Evolutionary conservation across 2,329 filamentous ascomycete genomes (phyloP), one percentile per base, ranked within the genome.

Genomic region (Epichloe gansuensis): DNA sequence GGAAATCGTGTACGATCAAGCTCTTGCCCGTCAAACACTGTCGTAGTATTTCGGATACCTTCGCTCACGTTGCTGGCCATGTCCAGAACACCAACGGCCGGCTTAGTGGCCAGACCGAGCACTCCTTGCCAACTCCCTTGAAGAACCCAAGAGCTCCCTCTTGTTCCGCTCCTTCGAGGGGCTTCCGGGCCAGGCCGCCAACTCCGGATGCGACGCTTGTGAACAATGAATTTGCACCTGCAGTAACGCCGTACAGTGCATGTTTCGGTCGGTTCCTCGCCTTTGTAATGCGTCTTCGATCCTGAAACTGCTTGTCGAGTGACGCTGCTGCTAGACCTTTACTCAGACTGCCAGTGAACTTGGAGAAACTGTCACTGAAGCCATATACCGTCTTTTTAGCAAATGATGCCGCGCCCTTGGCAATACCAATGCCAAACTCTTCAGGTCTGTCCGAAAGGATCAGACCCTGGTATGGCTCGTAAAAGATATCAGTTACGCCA

Each of bases 361-460:
- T 98, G 60, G 91, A 93, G 72, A 98, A 91, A 63, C 89, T 95
- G 73, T 98, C 94, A 1, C 87, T 94, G 66, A 98, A 88, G 46
- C 93, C 94, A 68, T 95, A 98, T 11, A 98, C 91, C 0, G 90
- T 95, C 71, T 98, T 98, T 77, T 98, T 98, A 60, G 96, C 87
- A 64, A 98, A 97, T 58, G 89, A 95, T 0, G 90, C 91, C 11
- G 94, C 93, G 41, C 93, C 93, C 69, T 96, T 96, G 38, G 93
- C 94, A 57, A 98, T 95, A 17, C 93, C 93, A 42, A 95, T 76
- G 21, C 93, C 94, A 52, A 98, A 83, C 59, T 98, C 91, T 67
- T 97, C 91, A 2, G 93, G 94, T 59, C 88, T 82, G 67, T 98
- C 93, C 0, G 91, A 95, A 77, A 95, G 88, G 67, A 98, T 94